These are phyloP conservation scores for Aspergillus japonicus DNA, from an alignment of 2,329 filamentous ascomycete genomes.

Conservation along the genomic window DNA sequence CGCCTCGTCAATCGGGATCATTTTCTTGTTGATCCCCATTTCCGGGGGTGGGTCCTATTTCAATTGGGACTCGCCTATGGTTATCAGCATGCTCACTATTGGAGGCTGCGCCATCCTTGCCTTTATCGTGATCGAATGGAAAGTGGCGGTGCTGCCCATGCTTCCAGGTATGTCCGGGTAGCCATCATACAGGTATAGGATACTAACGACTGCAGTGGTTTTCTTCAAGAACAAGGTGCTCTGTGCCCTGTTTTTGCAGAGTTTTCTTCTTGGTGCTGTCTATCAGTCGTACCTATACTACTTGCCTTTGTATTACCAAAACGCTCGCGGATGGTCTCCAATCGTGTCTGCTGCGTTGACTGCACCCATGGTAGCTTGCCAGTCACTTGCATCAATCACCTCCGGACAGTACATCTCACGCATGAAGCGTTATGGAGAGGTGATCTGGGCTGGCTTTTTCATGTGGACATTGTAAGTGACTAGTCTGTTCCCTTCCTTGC, in stretches of 20 bases:
- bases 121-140: slow-evolving; percentile 58
- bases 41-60: slow-evolving; percentile 62
- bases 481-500: no score
- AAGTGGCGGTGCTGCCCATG: slow-evolving; percentile 57
- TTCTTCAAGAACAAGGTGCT: slow-evolving; percentile 58
- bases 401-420: slow-evolving; percentile 61
- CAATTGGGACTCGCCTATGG: slow-evolving; percentile 56
- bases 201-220: slow-evolving; percentile 27
- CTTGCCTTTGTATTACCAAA: slow-evolving; percentile 62
- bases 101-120: slow-evolving; percentile 47
- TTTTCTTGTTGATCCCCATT: slow-evolving; percentile 63
- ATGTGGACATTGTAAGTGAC: slow-evolving; percentile 48
- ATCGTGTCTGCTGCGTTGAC: slow-evolving; percentile 53
- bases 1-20: slow-evolving; percentile 55
- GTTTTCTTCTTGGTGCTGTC: slow-evolving; percentile 59
- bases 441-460: slow-evolving; percentile 52
- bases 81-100: slow-evolving; percentile 59
- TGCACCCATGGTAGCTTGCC: slow-evolving; percentile 50
- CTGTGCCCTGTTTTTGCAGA: slow-evolving; percentile 56
- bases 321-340: slow-evolving; percentile 49
- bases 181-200: background rate
- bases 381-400: slow-evolving; percentile 39
- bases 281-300: slow-evolving; percentile 63
- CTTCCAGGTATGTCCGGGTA: slow-evolving; percentile 45
- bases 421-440: slow-evolving; percentile 57